A percentile compares a stretch with the other conserved stretches of the same genome.
Conservation (phyloP, 371 early-diverging fungal genomes). For the Mycotypha africana region DNA sequence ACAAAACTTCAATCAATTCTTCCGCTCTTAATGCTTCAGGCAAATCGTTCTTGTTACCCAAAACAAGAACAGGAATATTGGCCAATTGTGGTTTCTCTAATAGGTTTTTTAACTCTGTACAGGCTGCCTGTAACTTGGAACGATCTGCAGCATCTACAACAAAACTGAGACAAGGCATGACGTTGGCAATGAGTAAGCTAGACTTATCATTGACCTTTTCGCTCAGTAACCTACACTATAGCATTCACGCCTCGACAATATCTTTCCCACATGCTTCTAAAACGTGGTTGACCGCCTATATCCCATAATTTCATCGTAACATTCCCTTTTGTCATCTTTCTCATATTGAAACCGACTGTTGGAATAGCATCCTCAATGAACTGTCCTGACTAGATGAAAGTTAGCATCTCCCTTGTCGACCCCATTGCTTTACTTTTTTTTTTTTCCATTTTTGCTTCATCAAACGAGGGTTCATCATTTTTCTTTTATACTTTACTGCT, state of each 20-base stretch:
- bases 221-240: slow-evolving; percentile 96
- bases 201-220: no score
- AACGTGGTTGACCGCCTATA: slow-evolving; percentile 96
- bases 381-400: slow-evolving; percentile 85
- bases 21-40: slow-evolving; percentile 87
- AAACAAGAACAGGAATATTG: slow-evolving; percentile 92
- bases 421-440: no score
- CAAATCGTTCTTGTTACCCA: slow-evolving; percentile 99
- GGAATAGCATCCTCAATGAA: slow-evolving; percentile 97
- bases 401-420: no score
- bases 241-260: slow-evolving; percentile 95
- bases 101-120: slow-evolving; percentile 85
- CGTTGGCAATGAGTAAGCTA: no score
- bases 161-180: slow-evolving; percentile 56
- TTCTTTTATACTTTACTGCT: slow-evolving; percentile 60
- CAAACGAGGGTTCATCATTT: no score
- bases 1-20: slow-evolving; percentile 88
- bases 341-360: slow-evolving; percentile 98
- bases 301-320: slow-evolving; percentile 99
- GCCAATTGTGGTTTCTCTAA: slow-evolving; percentile 89
- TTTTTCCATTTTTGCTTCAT: no score
- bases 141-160: slow-evolving; percentile 96
- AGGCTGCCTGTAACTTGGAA: slow-evolving; percentile 86
- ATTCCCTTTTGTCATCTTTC: slow-evolving; percentile 88
- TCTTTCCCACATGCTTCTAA: slow-evolving; percentile 98